Base-by-base conservation (phyloP, 2,329 filamentous ascomycete genomes). In the Sordariomycetes sp. region DNA sequence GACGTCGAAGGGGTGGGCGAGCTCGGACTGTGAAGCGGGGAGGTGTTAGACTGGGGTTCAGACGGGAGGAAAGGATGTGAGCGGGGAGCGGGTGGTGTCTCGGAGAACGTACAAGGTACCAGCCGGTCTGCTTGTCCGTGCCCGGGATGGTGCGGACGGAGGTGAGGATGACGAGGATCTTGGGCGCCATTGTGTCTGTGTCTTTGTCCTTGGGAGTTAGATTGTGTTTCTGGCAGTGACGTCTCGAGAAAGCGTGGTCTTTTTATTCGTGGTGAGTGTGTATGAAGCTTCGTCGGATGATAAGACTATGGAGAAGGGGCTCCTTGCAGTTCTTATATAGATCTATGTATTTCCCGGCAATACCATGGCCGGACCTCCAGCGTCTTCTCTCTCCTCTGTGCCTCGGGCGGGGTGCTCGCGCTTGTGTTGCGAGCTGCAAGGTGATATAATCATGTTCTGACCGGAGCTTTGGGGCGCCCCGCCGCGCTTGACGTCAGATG, bases 91-190 rank as follows among this genome's bases (percentile, higher is more conserved):
- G 40, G n/a, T 35, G 3, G 40, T 7, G 32, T 40, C n/a, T 25
- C 10, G 16, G 5, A n/a, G n/a, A 50, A 61, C 74, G 54, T 73
- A 86, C 83, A 65, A 90, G 73, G 67, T 82, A 90, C 87, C 87
- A 90, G 62, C 87, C 87, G 0, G 86, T 89, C 11, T 79, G 78
- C 65, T 74, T 74, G 65, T 75, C 75, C 52, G 76, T 74, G 58
- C 61, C 62, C 64, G 73, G 73, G 54, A 82, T 76, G 69, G 74
- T 71, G 67, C 68, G 70, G 68, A 81, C 77, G 61, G 85, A 89
- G 62, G 84, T 88, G 61, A 90, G 81, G 59, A 90, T 82, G 69
- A 89, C 73, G 73, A 90, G 85, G 62, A 90, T 73, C 69, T 86
- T 87, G 64, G 74, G 76, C 40, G 76, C 72, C 77, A 80, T 80